phyloP scores from a whole-genome alignment of 768 basidiomycete genomes.

The Xerocomellus chrysenteron region DNA sequence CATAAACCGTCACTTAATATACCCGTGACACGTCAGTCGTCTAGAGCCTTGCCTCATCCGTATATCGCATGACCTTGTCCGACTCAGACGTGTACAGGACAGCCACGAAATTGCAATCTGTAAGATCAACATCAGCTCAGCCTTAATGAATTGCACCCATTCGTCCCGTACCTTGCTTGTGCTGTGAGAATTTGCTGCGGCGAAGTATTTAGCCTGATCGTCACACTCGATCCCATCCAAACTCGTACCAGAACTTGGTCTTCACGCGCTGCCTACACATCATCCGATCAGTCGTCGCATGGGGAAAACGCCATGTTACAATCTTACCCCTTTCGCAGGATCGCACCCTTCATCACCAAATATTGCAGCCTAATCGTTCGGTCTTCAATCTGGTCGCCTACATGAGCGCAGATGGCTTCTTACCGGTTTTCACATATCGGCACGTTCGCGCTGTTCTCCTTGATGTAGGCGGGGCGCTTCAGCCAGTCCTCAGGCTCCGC shows the following conservation, averaged over 20 bases:
- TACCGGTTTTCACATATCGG: constrained; percentile 84
- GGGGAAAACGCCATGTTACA: constrained; percentile 2
- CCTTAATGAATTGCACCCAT: background rate
- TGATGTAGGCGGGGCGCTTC: constrained; percentile 85
- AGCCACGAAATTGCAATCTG: constrained; percentile 81
- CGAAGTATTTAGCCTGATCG: constrained; percentile 10
- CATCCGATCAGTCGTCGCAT: constrained; percentile 18
- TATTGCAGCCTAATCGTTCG: constrained; percentile 67
- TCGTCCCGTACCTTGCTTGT: constrained; percentile 41
- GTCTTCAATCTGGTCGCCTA: constrained; percentile 13
- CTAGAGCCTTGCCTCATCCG: constrained; percentile 57
- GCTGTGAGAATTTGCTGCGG: constrained; percentile 70
- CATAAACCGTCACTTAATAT: constrained; percentile 24
- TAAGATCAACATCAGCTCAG: constrained; percentile 2
- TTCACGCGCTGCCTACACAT: constrained; percentile 67
- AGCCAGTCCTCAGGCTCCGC: constrained; percentile 83
- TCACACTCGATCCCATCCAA: constrained; percentile 1
- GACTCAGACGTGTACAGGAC: constrained; percentile 74
- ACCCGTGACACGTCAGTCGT: constrained; percentile 13
- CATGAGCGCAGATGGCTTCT: constrained; percentile 9
- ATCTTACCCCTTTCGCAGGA: constrained; percentile 80
- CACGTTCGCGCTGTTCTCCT: constrained; percentile 70
- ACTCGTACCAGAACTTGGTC: constrained; percentile 76
- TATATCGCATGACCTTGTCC: constrained; percentile 79
- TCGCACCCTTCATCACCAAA: constrained; percentile 83